Base-by-base conservation (phyloP, 108 stramenopile genomes). In the Skeletonema potamos region DNA sequence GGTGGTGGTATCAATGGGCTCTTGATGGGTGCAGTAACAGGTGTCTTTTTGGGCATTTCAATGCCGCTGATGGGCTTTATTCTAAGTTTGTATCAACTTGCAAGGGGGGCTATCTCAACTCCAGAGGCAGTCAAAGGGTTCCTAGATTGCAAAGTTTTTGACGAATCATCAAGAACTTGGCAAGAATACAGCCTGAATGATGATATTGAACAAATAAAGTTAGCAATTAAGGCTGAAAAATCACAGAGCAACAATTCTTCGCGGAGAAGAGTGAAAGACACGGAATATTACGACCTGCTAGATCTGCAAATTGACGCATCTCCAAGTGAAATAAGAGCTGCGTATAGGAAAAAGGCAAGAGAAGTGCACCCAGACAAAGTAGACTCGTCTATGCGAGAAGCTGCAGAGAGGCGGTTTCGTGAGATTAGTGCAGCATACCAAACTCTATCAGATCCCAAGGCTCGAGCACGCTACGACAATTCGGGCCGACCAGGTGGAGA, bases 301-400 rank as follows among this genome's bases (percentile, higher is more conserved):
- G 80, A 72, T 1, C 46, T 84, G 3, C 15, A 37, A 10, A 17
- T 67, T 1, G 57, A 77, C 60, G 80, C 84, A 13, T 48, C 84
- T 6, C 32, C 75, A 18, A 20, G 57, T 75, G 82, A 82, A 36
- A 88, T 91, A 58, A 70, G 83, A 56, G 68, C 79, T 18, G 88
- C 90, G 3, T 91, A 86, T 54, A 82, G 89, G 12, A 82, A 72
- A 3, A 80, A 64, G 30, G 85, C 90, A 36, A 61, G 73, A 54
- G 44, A 54, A 4, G 79, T 90, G 4, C 92, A 93, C 60, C 90
- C 92, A 1, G 92, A 93, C 61, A 91, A 91, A 74, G 89, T 76
- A 12, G 65, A 79, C 46, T 66, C 81, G 66, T 56, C 54, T 43
- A 51, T 51, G 48, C 41, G 43, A 10, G 62, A 64, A 30, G 60